phyloP scores from a whole-genome alignment of 129 eudicot species.

The Ambrosia trifida region DNA sequence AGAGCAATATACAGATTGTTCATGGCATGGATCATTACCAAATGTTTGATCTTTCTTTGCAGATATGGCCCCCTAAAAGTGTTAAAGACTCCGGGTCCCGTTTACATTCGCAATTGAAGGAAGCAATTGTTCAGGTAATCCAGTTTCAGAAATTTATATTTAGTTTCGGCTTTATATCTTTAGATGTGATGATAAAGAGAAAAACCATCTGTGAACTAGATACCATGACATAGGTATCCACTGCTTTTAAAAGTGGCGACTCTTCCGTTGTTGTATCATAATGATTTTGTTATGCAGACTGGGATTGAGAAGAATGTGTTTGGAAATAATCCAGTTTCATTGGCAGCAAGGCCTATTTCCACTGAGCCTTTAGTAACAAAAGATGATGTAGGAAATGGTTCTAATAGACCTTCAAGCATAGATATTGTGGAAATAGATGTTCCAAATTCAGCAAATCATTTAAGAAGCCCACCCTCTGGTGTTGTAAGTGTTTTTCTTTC shows the following conservation, averaged over 20 bases:
- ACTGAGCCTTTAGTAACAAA: conserved; percentile 50
- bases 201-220: not conserved
- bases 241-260: not conserved
- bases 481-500: conserved; percentile 43
- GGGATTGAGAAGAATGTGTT: conserved; percentile 88
- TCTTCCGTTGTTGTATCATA: conserved; percentile 17
- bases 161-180: conserved; percentile 14
- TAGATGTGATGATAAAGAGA: not conserved
- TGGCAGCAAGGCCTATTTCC: conserved; percentile 56
- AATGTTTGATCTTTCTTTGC: conserved; percentile 27
- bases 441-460: conserved; percentile 52
- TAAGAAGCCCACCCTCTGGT: conserved; percentile 65
- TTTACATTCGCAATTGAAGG: conserved; percentile 80
- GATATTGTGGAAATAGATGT: conserved; percentile 79
- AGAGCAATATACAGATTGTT: not conserved
- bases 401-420: conserved; percentile 44
- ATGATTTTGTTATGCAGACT: conserved; percentile 46
- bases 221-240: not conserved
- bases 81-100: conserved; percentile 93
- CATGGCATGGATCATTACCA: not conserved
- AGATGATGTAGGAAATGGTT: conserved; percentile 44
- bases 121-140: conserved; percentile 75
- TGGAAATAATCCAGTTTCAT: conserved; percentile 77
- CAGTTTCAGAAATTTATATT: conserved; percentile 3
- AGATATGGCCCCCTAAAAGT: conserved; percentile 99